These are phyloP conservation scores for Kazachstania taianensis DNA, from an alignment of 805 yeast genomes.

Conservation along the genomic window DNA sequence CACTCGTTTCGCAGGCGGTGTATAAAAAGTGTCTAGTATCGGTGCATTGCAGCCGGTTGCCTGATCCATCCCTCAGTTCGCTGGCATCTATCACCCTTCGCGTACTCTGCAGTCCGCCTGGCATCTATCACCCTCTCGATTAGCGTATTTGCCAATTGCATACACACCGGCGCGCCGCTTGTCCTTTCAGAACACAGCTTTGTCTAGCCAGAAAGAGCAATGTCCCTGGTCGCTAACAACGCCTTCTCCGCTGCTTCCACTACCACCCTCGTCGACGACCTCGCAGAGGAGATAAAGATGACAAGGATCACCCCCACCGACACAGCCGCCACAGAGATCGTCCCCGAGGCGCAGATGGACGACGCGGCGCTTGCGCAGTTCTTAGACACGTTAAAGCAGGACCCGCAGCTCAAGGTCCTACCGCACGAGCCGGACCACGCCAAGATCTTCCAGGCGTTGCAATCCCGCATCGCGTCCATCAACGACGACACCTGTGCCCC, in stretches of 20 bases:
- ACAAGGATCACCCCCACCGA: no score
- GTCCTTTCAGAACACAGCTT: no score
- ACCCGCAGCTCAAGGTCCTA: constrained; percentile 7
- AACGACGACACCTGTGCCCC: constrained; percentile 53
- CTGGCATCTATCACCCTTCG: no score
- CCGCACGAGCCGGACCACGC: constrained; percentile 28
- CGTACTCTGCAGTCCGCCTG: no score
- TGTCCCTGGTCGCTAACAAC: not conserved
- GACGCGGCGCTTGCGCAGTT: constrained; percentile 5
- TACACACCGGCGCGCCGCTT: no score
- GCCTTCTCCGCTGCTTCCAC: not conserved
- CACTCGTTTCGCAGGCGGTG: no score
- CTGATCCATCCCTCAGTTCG: no score
- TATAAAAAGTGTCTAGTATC: no score
- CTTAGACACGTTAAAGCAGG: constrained; percentile 3
- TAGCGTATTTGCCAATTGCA: no score
- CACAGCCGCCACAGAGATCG: not conserved
- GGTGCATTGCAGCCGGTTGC: no score
- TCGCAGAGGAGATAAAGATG: not conserved
- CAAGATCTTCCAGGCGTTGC: constrained; percentile 33
- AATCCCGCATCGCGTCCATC: constrained; percentile 33
- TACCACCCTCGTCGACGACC: not conserved
- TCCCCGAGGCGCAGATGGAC: not conserved
- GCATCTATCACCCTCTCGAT: no score
- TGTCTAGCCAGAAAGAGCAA: no score